Base-by-base conservation (phyloP, 768 basidiomycete species). In the Amanita subjunquillea region DNA sequence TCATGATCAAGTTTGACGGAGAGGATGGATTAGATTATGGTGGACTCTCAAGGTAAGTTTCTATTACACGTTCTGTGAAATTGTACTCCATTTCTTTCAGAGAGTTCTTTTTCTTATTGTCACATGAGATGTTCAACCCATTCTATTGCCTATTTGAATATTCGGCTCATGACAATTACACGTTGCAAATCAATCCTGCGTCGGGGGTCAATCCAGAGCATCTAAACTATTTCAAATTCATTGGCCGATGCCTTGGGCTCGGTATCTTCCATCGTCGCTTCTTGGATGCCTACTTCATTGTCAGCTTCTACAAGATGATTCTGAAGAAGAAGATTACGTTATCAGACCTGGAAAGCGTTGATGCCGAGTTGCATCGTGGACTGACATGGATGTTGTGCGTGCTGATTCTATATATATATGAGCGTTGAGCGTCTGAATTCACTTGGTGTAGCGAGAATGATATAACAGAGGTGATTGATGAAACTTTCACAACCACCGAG, bases 141-240 rank as follows among this genome's bases (percentile, higher is more conserved):
- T 98, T 99, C 79, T 98, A 99, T 71, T 98, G 96, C 67, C 76
- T 99, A 9, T 99, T 99, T 71, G 96, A 99, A 71, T 99, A 99
- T 69, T 98, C 96, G 1, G 96, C 96, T 17, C 95, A 97, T 72
- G 96, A 98, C 76, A 98, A 99, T 70, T 99, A 99, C 66, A 98
- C 96, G 8, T 85, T 99, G 27, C 96, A 99, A 69, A 98, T 99
- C 69, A 98, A 98, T 70, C 95, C 95, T 10, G 93, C 92, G 8
- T 96, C 93, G 32, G 91, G 91, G 40, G 91, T 99, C 60, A 99
- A 99, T 67, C 96, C 96, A 0, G 96, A 99, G 69, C 96, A 99
- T 70, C 70, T 99, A 65, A 98, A 98, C 73, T 99, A 98, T 73
- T 98, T 98, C 87, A 97, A 98, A 72, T 98, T 99, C 69, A 98